These are phyloP conservation scores for Leishmania arabica DNA, from an alignment of 208 protist genomes.

Conservation along the genomic window DNA sequence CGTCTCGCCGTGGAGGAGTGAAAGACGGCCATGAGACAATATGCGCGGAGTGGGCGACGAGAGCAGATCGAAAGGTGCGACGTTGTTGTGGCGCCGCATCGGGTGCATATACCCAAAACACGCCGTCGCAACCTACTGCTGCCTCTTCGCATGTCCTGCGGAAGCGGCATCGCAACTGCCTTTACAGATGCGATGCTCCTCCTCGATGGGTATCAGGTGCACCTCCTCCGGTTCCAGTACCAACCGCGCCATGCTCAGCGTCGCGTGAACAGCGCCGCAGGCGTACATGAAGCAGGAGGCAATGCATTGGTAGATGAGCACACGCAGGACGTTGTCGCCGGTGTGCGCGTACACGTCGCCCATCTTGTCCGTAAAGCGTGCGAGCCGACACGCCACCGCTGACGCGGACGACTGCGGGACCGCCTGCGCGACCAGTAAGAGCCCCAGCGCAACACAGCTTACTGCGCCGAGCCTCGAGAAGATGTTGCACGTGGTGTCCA, in stretches of 20 bases:
- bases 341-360: constrained; percentile 13
- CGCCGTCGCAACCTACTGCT: background rate
- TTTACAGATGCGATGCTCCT: constrained; percentile 17
- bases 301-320: constrained; percentile 22
- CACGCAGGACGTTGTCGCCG: constrained; percentile 10
- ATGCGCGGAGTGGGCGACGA: background rate
- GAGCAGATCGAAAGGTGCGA: background rate
- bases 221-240: constrained; percentile 45
- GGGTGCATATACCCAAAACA: background rate
- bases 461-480: constrained; percentile 4
- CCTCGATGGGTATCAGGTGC: constrained; percentile 24
- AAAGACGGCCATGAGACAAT: background rate
- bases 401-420: background rate
- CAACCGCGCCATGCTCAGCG: constrained; percentile 32
- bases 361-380: background rate
- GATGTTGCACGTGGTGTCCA: constrained; percentile 6
- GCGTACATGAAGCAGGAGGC: constrained; percentile 22
- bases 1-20: background rate
- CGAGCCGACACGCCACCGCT: background rate
- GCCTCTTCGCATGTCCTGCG: background rate
- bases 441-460: background rate
- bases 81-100: background rate
- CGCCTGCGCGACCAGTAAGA: constrained; percentile 9
- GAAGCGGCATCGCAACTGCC: background rate
- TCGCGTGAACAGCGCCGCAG: constrained; percentile 22